A percentile compares a stretch with the other conserved stretches of the same genome.
Evolutionary conservation across 768 basidiomycete genomes (phyloP).

Genomic region (Trichaptum fuscoviolaceum): DNA sequence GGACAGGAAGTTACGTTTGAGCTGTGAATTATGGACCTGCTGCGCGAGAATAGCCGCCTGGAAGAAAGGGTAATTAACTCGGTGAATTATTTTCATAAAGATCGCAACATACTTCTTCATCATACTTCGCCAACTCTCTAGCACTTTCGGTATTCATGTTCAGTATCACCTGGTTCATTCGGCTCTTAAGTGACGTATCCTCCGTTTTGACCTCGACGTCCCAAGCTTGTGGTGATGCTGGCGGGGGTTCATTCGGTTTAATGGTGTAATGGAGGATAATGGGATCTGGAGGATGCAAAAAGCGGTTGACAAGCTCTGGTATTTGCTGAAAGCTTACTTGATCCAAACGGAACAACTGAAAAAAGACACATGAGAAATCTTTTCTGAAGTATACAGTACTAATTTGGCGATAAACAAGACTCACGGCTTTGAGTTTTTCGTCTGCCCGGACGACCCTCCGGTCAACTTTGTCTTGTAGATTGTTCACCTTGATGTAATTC

Average conservation of each 20-base stretch:
- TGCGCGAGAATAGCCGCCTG: constrained; percentile 83
- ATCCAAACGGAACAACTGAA: constrained; percentile 68
- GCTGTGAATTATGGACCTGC: constrained; percentile 79
- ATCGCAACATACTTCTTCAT: constrained; percentile 70
- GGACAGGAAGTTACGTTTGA: constrained; percentile 82
- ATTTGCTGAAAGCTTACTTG: constrained; percentile 70
- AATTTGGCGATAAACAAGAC: constrained; percentile 12
- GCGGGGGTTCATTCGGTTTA: constrained; percentile 54
- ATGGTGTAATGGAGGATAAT: constrained; percentile 73
- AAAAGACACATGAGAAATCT: constrained; percentile 11
- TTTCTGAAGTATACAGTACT: not conserved
- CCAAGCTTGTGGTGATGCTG: constrained; percentile 72
- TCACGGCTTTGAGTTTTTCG: constrained; percentile 58
- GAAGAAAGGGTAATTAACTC: not conserved
- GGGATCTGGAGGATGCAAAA: constrained; percentile 72
- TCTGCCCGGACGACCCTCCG: constrained; percentile 66
- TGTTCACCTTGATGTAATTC: constrained; percentile 87
- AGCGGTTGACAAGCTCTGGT: constrained; percentile 81
- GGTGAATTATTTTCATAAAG: not conserved
- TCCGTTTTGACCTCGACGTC: constrained; percentile 89
- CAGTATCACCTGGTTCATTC: constrained; percentile 64
- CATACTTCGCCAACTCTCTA: constrained; percentile 63
- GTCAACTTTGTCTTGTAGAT: constrained; percentile 79
- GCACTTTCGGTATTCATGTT: constrained; percentile 66
- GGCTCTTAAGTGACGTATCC: constrained; percentile 64